Percentiles rank a stretch among this genome's conserved stretches.
These are phyloP conservation scores for Podila minutissima DNA, from an alignment of 192 early-diverging fungal genomes.

Conservation along the genomic window DNA sequence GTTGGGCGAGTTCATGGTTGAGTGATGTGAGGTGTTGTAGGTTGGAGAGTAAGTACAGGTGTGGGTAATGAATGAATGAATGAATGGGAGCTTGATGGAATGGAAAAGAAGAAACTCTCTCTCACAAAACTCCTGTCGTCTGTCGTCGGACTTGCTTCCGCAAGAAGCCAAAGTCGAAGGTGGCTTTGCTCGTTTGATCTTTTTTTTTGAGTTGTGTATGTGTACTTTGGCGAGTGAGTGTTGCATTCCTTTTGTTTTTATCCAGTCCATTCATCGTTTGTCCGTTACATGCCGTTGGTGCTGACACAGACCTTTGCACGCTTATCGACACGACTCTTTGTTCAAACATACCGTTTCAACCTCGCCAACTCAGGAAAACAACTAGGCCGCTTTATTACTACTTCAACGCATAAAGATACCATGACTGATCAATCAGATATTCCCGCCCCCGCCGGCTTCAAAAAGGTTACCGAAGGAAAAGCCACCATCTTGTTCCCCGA, in stretches of 20 bases:
- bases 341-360: neutral
- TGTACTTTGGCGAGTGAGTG: neutral
- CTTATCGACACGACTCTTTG: neutral
- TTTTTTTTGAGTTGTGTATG: constrained; percentile 4
- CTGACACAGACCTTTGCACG: neutral
- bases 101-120: neutral
- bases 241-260: too few species aligned
- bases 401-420: neutral
- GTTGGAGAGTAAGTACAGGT: neutral
- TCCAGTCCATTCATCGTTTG: too few species aligned
- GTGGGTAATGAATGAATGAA: constrained; percentile 1
- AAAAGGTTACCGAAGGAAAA: constrained; percentile 77
- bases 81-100: too few species aligned
- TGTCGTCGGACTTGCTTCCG: too few species aligned
- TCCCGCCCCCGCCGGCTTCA: constrained; percentile 56
- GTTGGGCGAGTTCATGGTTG: constrained; percentile 45
- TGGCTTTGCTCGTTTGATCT: constrained; percentile 5
- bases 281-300: neutral
- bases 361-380: neutral
- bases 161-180: too few species aligned
- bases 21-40: neutral
- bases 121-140: too few species aligned
- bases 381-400: neutral
- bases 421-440: constrained; percentile 28
- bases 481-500: constrained; percentile 88